Percentiles rank a stretch among this genome's conserved stretches.
Conservation (phyloP, 805 yeast species). For the Candida nonsorbophila region DNA sequence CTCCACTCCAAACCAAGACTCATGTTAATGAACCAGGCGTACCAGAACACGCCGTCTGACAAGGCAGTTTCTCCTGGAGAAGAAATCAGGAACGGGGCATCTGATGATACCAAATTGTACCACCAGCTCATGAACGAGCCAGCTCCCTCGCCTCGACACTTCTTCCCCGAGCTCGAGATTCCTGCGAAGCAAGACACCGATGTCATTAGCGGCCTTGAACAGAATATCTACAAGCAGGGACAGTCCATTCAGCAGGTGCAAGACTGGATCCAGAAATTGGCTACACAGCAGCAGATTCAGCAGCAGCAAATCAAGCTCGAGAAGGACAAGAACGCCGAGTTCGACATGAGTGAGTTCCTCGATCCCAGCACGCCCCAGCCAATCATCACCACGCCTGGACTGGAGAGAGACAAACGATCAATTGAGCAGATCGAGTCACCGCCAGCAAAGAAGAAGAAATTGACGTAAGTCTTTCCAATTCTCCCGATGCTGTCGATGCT, state of each 20-base stretch:
- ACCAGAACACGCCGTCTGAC: conserved; percentile 8
- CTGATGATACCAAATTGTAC: conserved; percentile 2
- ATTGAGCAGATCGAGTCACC: too few relatives aligned
- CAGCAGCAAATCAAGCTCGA: conserved; percentile 10
- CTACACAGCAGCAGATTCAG: conserved; percentile 16
- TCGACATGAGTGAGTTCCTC: too few relatives aligned
- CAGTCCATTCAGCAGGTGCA: conserved; percentile 51
- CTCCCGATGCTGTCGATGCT: too few relatives aligned
- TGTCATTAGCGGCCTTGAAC: conserved; percentile 37
- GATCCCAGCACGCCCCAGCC: too few relatives aligned
- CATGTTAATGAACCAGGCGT: conserved; percentile 38
- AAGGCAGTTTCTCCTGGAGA: too few relatives aligned
- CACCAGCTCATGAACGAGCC: conserved; percentile 1
- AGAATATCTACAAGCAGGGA: conserved; percentile 44
- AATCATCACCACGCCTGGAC: too few relatives aligned
- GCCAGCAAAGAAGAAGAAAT: too few relatives aligned
- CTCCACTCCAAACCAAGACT: conserved; percentile 24
- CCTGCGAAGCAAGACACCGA: conserved; percentile 7
- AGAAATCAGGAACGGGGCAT: conserved; percentile 9
- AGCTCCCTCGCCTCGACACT: too few relatives aligned
- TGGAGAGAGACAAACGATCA: too few relatives aligned
- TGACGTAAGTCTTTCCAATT: too few relatives aligned
- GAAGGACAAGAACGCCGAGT: conserved; percentile 14
- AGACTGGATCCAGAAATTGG: conserved; percentile 46
- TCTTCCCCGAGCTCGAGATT: neutral